These are phyloP conservation scores for Protea cynaroides DNA, from an alignment of 164 flowering plant species.

Conservation along the genomic window DNA sequence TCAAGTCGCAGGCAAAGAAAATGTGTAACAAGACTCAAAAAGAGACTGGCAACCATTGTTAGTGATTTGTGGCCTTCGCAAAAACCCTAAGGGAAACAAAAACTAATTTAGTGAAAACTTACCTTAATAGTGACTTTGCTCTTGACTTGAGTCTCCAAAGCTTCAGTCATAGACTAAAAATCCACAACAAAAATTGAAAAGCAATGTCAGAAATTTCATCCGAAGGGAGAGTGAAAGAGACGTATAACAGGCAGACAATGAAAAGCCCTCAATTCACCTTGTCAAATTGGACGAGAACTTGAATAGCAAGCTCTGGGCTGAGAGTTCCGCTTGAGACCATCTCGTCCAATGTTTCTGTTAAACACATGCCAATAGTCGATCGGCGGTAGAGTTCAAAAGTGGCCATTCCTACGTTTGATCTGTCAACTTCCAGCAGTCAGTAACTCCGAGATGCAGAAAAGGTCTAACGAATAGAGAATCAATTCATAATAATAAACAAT, in stretches of 20 bases:
- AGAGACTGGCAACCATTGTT: too few species aligned
- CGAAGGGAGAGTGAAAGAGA: not conserved
- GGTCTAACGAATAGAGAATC: not conserved
- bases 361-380: conserved; percentile 94
- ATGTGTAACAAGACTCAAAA: too few species aligned
- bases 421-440: not conserved
- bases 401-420: conserved; percentile 43
- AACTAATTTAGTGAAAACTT: not conserved
- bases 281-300: conserved; percentile 93
- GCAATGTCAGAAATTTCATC: not conserved
- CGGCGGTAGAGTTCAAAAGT: conserved; percentile 88
- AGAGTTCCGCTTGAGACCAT: conserved; percentile 82
- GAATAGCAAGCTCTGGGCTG: conserved; percentile 86
- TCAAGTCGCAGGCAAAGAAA: too few species aligned
- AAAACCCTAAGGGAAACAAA: not conserved
- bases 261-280: conserved; percentile 36
- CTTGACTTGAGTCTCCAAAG: conserved; percentile 66
- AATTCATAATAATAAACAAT: not conserved
- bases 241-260: not conserved
- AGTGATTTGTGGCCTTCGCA: too few species aligned
- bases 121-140: conserved; percentile 71
- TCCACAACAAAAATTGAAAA: not conserved
- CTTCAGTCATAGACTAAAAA: conserved; percentile 66
- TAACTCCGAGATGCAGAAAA: not conserved
- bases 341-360: conserved; percentile 93